phyloP scores from a whole-genome alignment of 495 filamentous ascomycete species.

The Pyrenula massariospora region DNA sequence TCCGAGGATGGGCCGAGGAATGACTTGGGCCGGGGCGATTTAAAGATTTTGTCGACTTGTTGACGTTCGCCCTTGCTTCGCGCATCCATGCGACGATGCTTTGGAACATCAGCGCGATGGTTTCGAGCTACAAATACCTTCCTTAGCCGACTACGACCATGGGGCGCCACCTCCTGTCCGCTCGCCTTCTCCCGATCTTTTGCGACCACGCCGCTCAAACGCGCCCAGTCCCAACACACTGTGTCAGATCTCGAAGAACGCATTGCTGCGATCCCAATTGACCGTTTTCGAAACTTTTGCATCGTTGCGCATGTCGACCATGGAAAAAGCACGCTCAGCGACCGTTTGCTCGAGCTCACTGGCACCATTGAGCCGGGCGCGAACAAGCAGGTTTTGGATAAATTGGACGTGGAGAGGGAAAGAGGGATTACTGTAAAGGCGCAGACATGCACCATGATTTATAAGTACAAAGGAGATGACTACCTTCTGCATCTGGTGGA shows the following conservation, averaged over 20 bases:
- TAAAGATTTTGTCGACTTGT: too few relatives aligned
- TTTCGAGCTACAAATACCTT: not conserved
- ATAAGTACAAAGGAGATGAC: slow-evolving; percentile 72
- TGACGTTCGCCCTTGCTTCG: not conserved
- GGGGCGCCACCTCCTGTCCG: too few relatives aligned
- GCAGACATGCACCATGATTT: slow-evolving; percentile 96
- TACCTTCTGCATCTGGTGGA: slow-evolving; percentile 93
- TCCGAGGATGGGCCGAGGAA: too few relatives aligned
- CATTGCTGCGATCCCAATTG: slow-evolving; percentile 79
- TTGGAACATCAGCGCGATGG: not conserved
- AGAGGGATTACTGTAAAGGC: slow-evolving; percentile 97
- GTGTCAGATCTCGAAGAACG: slow-evolving; percentile 58
- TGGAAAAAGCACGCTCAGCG: slow-evolving; percentile 90
- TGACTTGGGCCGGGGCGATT: too few relatives aligned
- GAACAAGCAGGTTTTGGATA: slow-evolving; percentile 94
- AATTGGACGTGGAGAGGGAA: slow-evolving; percentile 91
- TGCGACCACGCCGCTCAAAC: slow-evolving; percentile 22
- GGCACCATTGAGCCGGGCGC: slow-evolving; percentile 79
- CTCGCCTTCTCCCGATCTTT: slow-evolving; percentile 20
- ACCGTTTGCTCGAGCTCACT: slow-evolving; percentile 86
- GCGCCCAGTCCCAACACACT: slow-evolving; percentile 22
- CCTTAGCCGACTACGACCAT: not conserved
- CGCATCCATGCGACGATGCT: not conserved
- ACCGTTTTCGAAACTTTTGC: slow-evolving; percentile 89
- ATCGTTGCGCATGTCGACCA: slow-evolving; percentile 99